These are phyloP conservation scores for Sarocladiaceae sp. DNA, from an alignment of 2,329 filamentous ascomycete genomes.

Conservation along the genomic window DNA sequence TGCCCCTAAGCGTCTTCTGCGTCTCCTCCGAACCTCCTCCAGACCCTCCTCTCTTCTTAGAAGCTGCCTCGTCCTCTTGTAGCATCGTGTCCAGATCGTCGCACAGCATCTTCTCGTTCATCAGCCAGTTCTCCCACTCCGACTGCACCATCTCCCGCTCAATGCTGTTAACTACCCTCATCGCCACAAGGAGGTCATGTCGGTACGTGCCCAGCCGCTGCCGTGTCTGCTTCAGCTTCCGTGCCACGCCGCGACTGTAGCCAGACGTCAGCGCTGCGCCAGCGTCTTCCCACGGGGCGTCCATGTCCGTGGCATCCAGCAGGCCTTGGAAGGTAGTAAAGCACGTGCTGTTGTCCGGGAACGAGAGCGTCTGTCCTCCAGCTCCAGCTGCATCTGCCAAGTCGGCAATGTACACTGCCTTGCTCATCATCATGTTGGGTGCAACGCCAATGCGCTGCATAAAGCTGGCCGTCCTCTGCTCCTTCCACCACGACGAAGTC, in stretches of 20 bases:
- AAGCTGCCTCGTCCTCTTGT: slow-evolving; percentile 15
- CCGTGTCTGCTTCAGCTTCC: slow-evolving; percentile 69
- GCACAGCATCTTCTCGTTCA: slow-evolving; percentile 72
- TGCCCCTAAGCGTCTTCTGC: slow-evolving; percentile 26
- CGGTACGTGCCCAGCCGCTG: slow-evolving; percentile 78
- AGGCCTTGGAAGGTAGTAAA: slow-evolving; percentile 58
- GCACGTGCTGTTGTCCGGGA: slow-evolving; percentile 46
- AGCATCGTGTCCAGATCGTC: slow-evolving; percentile 50
- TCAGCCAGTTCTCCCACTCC: slow-evolving; percentile 91
- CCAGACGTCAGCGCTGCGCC: slow-evolving; percentile 40
- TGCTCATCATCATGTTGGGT: slow-evolving; percentile 75
- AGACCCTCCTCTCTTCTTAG: slow-evolving; percentile 14
- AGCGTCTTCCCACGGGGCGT: slow-evolving; percentile 48
- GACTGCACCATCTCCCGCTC: slow-evolving; percentile 79
- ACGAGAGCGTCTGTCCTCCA: slow-evolving; percentile 22
- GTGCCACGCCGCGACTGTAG: slow-evolving; percentile 48
- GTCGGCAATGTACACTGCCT: slow-evolving; percentile 76
- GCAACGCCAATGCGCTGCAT: slow-evolving; percentile 76
- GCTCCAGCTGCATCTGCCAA: slow-evolving; percentile 57
- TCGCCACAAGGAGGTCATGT: slow-evolving; percentile 83
- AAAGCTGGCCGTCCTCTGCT: slow-evolving; percentile 72
- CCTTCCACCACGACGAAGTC: slow-evolving; percentile 74
- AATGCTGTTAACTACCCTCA: slow-evolving; percentile 83
- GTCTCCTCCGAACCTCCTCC: slow-evolving; percentile 17
- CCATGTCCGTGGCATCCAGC: slow-evolving; percentile 50